phyloP scores from a whole-genome alignment of 345 rosid species.

The Excoecaria cochinchinensis region DNA sequence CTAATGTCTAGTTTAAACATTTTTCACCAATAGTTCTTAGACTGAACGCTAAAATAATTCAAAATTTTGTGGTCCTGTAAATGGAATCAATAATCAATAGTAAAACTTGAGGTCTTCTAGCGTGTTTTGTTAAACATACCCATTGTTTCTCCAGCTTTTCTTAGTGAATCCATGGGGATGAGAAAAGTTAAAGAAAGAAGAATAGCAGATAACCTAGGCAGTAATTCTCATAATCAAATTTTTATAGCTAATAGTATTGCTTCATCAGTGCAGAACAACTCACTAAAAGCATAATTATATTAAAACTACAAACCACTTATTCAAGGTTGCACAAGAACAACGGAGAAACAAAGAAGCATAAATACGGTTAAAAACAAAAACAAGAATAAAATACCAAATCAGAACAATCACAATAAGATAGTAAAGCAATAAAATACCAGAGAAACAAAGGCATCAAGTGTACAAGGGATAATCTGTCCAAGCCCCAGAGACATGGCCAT shows the following conservation, averaged over 20 bases:
- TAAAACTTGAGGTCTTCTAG: background rate
- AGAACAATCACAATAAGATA: background rate
- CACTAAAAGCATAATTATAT: background rate
- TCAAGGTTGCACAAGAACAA: background rate
- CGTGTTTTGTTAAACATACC: no score
- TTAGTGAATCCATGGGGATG: background rate
- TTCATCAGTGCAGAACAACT: background rate
- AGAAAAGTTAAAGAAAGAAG: background rate
- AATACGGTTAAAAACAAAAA: background rate
- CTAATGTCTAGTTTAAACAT: background rate
- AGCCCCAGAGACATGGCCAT: slow-evolving; percentile 95
- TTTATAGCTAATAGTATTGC: no score
- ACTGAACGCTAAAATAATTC: background rate
- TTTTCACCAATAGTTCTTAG: background rate
- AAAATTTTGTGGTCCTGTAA: background rate
- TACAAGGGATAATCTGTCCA: slow-evolving; percentile 82
- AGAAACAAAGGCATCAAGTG: slow-evolving; percentile 19
- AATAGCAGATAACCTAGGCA: background rate
- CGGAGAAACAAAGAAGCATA: background rate
- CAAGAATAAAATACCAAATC: slow-evolving; percentile 1
- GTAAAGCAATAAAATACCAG: background rate
- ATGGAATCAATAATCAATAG: background rate
- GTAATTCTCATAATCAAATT: background rate
- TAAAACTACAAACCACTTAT: background rate
- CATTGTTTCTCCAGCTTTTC: background rate